Conservation (phyloP, 2,329 filamentous ascomycete genomes). For the Colletotrichum chrysophilum region DNA sequence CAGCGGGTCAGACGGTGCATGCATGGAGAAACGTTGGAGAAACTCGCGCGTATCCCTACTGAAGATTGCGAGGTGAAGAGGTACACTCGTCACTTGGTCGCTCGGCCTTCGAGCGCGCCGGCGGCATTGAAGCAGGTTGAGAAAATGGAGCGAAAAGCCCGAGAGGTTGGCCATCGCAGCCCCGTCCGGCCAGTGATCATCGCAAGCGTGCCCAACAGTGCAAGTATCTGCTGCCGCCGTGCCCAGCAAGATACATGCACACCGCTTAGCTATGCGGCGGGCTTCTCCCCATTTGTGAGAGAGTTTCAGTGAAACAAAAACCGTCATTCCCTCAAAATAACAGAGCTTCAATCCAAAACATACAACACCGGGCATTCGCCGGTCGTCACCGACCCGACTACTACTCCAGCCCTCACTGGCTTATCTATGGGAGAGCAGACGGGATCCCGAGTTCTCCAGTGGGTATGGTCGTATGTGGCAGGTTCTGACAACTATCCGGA, state of each 20-base stretch:
- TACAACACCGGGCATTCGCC: too few species aligned
- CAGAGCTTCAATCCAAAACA: background rate
- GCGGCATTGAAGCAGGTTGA: background rate
- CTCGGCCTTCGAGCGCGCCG: background rate
- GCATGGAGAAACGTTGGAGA: background rate
- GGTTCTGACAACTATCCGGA: accelerated
- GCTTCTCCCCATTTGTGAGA: background rate
- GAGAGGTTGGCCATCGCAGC: background rate
- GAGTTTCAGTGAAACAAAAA: background rate
- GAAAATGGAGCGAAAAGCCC: background rate
- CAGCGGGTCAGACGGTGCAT: background rate
- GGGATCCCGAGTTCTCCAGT: too few species aligned
- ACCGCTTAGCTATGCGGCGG: background rate
- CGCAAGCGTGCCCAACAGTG: background rate
- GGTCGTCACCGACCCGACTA: too few species aligned
- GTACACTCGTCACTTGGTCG: background rate
- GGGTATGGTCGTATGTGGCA: background rate
- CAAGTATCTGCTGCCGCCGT: background rate
- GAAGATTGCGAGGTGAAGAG: background rate
- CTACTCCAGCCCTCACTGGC: too few species aligned
- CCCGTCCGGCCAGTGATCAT: background rate
- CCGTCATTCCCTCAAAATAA: background rate
- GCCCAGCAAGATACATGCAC: background rate
- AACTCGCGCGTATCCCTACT: background rate
- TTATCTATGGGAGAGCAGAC: too few species aligned